These are phyloP conservation scores for Lasiosphaeria ovina DNA, from an alignment of 495 filamentous ascomycete genomes.

Conservation along the genomic window DNA sequence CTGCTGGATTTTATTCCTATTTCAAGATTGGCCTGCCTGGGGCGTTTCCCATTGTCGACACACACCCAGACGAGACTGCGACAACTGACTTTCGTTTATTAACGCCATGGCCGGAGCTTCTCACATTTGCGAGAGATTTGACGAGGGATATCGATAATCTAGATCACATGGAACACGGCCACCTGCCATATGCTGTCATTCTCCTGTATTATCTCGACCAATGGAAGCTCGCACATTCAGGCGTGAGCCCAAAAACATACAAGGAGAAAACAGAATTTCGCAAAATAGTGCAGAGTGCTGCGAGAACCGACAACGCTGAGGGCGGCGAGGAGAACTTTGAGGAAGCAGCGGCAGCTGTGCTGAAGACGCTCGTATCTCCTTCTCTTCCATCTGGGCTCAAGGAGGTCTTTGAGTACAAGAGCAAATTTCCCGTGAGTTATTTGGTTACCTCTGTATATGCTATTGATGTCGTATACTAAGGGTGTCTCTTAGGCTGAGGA, in stretches of 20 bases:
- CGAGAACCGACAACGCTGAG: conserved; percentile 73
- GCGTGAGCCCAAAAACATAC: conserved; percentile 67
- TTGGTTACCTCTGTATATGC: not conserved
- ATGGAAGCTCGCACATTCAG: conserved; percentile 75
- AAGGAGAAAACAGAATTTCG: conserved; percentile 85
- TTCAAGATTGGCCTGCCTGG: conserved; percentile 74
- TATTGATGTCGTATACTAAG: conserved; percentile 19
- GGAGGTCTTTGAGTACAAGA: conserved; percentile 71
- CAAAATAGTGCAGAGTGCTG: conserved; percentile 60
- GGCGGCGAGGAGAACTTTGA: conserved; percentile 97
- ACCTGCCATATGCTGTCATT: conserved; percentile 84
- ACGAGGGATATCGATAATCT: conserved; percentile 65
- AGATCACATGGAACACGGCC: conserved; percentile 81
- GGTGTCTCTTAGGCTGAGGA: conserved; percentile 34
- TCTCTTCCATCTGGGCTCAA: conserved; percentile 64
- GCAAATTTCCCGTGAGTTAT: conserved; percentile 41
- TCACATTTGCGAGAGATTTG: conserved; percentile 58
- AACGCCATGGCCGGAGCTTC: conserved; percentile 83
- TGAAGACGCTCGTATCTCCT: conserved; percentile 68
- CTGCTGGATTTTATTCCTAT: conserved; percentile 81
- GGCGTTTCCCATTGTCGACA: conserved; percentile 91
- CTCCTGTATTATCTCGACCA: conserved; percentile 80
- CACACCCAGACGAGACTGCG: conserved; percentile 84
- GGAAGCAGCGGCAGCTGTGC: conserved; percentile 81
- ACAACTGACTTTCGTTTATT: conserved; percentile 84